Evolutionary conservation across 768 basidiomycete species (phyloP).

Genomic region (Leucocoprinus birnbaumii): DNA sequence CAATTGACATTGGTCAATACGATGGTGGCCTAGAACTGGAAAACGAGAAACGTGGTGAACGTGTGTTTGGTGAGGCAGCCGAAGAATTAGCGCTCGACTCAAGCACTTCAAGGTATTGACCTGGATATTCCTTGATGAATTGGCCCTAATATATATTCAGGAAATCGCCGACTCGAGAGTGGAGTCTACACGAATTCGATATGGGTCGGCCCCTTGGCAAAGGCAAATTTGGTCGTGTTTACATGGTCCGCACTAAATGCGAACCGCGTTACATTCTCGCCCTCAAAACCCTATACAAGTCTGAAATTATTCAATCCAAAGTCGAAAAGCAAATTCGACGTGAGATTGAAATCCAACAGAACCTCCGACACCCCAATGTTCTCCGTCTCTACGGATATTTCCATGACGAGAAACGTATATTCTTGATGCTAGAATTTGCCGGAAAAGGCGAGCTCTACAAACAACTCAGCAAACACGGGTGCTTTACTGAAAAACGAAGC

Average conservation of each 20-base stretch:
- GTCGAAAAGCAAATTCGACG: conserved; percentile 97
- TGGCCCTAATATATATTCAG: conserved; percentile 28
- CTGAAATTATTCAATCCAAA: conserved; percentile 85
- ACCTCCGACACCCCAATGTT: conserved; percentile 92
- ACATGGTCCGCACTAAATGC: conserved; percentile 93
- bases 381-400: conserved; percentile 96
- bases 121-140: conserved; percentile 18
- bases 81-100: conserved; percentile 84
- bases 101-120: conserved; percentile 56
- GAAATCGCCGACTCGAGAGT: conserved; percentile 74
- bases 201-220: conserved; percentile 97
- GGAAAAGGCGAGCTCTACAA: conserved; percentile 97
- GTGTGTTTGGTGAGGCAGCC: conserved; percentile 74
- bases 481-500: conserved; percentile 86
- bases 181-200: conserved; percentile 84
- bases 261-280: conserved; percentile 92
- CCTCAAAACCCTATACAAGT: conserved; percentile 95
- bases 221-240: conserved; percentile 98
- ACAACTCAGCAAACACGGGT: conserved; percentile 82
- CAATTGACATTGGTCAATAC: conserved; percentile 83
- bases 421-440: conserved; percentile 97
- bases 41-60: conserved; percentile 74
- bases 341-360: conserved; percentile 98
- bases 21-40: conserved; percentile 97
- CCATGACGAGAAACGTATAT: conserved; percentile 96